A percentile compares a stretch with the other conserved stretches of the same genome.
Evolutionary conservation across 331 rosid species (phyloP).

Genomic region (Stylosanthes scabra): DNA sequence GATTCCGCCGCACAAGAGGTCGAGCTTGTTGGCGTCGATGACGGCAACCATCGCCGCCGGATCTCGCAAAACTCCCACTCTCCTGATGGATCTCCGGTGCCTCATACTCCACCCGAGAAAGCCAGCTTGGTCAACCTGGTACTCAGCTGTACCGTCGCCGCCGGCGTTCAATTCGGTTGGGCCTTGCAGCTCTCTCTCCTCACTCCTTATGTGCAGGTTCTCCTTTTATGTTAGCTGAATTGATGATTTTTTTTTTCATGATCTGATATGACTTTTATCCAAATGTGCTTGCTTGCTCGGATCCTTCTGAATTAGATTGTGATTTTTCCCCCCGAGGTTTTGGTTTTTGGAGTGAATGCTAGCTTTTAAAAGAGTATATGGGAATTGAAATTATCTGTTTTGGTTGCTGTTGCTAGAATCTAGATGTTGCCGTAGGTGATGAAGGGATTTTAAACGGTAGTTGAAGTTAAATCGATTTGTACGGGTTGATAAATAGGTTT

Average conservation of each 20-base stretch:
- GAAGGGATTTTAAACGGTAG: constrained; percentile 2
- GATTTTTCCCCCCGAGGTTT: neutral
- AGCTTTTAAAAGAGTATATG: neutral
- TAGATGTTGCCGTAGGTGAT: constrained; percentile 4
- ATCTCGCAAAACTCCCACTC: constrained; percentile 60
- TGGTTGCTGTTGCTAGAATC: neutral
- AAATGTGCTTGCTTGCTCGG: neutral
- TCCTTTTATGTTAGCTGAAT: neutral
- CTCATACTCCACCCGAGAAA: constrained; percentile 37
- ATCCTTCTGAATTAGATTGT: neutral
- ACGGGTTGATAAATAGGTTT: neutral
- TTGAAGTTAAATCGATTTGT: neutral
- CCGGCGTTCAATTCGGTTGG: constrained; percentile 99
- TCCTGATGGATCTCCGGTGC: constrained; percentile 40
- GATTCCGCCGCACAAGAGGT: constrained; percentile 53
- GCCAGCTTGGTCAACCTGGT: constrained; percentile 57
- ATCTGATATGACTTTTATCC: neutral
- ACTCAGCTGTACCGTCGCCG: constrained; percentile 96
- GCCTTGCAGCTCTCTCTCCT: constrained; percentile 96
- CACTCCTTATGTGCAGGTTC: constrained; percentile 94
- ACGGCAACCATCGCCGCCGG: constrained; percentile 55
- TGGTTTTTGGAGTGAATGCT: neutral
- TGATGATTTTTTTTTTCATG: neutral
- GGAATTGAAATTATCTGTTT: neutral
- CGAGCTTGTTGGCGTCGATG: constrained; percentile 70